Conservation (phyloP, 2,329 filamentous ascomycete genomes). For the Ceratocystis variospora region DNA sequence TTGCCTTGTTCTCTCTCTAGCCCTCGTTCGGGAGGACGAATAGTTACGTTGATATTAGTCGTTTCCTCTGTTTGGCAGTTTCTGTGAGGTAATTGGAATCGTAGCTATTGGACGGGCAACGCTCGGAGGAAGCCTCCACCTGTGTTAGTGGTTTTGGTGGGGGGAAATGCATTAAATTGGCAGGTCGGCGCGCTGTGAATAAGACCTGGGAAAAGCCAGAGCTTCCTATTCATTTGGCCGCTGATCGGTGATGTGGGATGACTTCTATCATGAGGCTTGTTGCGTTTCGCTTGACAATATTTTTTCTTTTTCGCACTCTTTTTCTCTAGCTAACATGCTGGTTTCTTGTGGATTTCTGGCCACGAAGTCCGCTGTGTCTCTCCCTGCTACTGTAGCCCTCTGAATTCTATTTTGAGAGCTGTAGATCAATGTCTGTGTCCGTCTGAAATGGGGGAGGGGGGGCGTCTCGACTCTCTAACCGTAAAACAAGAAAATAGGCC, state of each 20-base stretch:
- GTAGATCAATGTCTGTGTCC: conserved; percentile 2
- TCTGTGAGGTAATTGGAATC: conserved; percentile 8
- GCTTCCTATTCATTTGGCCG: background rate
- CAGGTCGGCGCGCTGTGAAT: background rate
- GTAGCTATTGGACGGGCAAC: background rate
- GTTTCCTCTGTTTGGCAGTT: background rate
- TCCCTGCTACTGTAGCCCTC: background rate
- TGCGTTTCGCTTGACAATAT: background rate
- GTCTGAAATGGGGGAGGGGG: background rate
- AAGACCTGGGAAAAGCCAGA: background rate
- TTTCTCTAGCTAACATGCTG: background rate
- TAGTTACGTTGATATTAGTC: conserved; percentile 2
- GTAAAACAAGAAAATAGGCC: background rate
- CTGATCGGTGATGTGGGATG: background rate
- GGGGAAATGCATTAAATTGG: background rate
- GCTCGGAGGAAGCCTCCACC: background rate
- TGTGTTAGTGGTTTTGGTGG: background rate
- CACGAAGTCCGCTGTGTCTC: background rate
- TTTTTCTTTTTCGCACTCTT: background rate
- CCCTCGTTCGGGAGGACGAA: background rate
- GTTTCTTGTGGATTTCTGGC: background rate
- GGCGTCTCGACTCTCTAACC: background rate
- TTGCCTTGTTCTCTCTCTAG: background rate
- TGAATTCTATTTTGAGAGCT: background rate
- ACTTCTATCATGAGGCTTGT: too few relatives aligned